Conservation (phyloP, 1,284 basidiomycete genomes). For the Wolfiporia cocos region DNA sequence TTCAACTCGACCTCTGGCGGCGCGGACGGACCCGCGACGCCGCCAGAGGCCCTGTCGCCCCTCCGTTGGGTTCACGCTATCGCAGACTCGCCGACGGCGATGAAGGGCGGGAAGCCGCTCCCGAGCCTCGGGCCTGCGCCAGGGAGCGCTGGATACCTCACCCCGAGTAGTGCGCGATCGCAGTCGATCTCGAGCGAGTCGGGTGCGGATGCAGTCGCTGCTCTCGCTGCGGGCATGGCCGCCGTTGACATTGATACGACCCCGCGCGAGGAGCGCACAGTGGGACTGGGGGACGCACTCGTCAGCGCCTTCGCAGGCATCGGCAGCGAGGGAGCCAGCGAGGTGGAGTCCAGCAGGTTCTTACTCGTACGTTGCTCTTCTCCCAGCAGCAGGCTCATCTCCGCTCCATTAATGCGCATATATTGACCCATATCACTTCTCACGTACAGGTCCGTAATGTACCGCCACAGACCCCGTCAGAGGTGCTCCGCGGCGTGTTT, state of each 20-base stretch:
- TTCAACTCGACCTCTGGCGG: constrained; percentile 19
- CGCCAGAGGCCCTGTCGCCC: constrained; percentile 16
- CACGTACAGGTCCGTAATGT: constrained; percentile 17
- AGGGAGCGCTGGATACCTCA: constrained; percentile 14
- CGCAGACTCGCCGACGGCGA: constrained; percentile 7
- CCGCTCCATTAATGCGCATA: too few species aligned
- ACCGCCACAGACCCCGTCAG: constrained; percentile 6
- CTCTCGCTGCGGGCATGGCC: constrained; percentile 10
- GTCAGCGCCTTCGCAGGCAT: not conserved
- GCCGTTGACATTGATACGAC: constrained; percentile 17
- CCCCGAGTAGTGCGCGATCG: constrained; percentile 17
- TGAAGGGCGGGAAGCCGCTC: constrained; percentile 6
- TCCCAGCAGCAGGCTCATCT: not conserved
- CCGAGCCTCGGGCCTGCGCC: too few species aligned
- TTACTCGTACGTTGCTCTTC: constrained; percentile 13
- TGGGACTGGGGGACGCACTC: not conserved
- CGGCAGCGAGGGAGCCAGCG: constrained; percentile 10
- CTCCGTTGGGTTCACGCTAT: constrained; percentile 14
- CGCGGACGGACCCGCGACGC: constrained; percentile 21
- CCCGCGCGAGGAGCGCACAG: constrained; percentile 16
- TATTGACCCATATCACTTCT: too few species aligned
- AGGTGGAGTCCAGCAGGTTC: constrained; percentile 12
- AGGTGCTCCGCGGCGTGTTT: constrained; percentile 13
- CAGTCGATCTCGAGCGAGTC: constrained; percentile 17
- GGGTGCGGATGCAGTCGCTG: constrained; percentile 5